Conservation (phyloP, 208 protist genomes). For the Trichomonas gallinae region DNA sequence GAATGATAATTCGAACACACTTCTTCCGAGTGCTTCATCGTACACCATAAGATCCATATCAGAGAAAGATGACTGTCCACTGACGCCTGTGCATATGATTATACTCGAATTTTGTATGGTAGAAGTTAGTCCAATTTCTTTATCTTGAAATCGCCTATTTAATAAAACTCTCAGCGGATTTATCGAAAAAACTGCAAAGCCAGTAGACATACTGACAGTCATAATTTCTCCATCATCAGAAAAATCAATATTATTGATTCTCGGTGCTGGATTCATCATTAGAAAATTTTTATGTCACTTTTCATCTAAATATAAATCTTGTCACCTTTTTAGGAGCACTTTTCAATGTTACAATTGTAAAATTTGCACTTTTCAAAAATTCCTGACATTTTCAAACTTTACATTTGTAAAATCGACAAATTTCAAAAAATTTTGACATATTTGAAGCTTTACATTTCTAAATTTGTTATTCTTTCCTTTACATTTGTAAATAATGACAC, state of each 20-base stretch:
- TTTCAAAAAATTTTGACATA: no score
- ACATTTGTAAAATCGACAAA: no score
- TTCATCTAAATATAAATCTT: background rate
- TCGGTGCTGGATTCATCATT: background rate
- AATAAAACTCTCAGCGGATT: background rate
- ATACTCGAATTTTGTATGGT: background rate
- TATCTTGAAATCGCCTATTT: background rate
- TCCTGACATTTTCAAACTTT: no score
- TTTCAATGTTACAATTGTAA: no score
- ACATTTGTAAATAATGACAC: no score
- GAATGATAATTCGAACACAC: background rate
- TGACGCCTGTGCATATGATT: background rate
- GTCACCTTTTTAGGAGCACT: no score
- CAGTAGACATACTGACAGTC: background rate
- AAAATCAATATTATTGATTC: background rate
- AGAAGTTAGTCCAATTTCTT: background rate
- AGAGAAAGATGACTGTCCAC: background rate
- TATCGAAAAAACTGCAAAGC: background rate
- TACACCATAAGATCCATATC: background rate
- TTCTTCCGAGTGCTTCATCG: background rate
- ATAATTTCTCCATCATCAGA: background rate
- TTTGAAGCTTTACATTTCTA: no score
- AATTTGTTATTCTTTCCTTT: no score
- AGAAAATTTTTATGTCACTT: background rate
- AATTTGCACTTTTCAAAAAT: no score